Percentiles rank a stretch among this genome's conserved stretches.
These are phyloP conservation scores for Entomophthora muscae DNA, from an alignment of 371 early-diverging fungal species.

Conservation along the genomic window DNA sequence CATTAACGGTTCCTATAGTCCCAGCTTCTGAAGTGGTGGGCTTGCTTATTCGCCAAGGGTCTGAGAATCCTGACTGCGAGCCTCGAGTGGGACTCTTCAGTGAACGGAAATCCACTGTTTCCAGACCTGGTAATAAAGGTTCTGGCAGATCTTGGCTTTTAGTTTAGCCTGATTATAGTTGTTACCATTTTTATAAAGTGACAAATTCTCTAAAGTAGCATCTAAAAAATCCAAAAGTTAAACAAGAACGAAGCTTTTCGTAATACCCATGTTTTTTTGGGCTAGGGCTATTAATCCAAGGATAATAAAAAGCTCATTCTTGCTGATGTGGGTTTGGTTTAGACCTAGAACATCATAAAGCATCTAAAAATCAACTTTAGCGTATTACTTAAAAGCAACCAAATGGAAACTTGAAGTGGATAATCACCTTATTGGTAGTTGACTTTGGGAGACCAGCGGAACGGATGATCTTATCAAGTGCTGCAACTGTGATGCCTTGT, in stretches of 20 bases:
- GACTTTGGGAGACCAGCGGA: constrained; percentile 27
- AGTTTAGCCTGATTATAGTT: background rate
- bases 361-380: constrained; percentile 16
- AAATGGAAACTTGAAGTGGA: constrained; percentile 6
- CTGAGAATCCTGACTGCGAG: background rate
- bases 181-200: constrained; percentile 26
- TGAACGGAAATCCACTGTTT: constrained; percentile 10
- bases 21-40: background rate
- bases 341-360: constrained; percentile 19
- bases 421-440: constrained; percentile 29
- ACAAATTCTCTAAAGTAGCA: constrained; percentile 25
- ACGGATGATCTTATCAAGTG: constrained; percentile 27
- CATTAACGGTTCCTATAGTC: background rate
- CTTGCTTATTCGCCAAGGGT: background rate
- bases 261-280: constrained; percentile 50
- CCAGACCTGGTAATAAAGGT: constrained; percentile 11
- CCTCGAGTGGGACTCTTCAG: constrained; percentile 1
- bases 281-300: constrained; percentile 50
- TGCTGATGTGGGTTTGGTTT: constrained; percentile 20
- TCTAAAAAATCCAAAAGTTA: constrained; percentile 8
- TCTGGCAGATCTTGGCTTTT: constrained; percentile 12
- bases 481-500: constrained; percentile 26
- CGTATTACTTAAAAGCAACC: background rate
- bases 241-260: background rate
- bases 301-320: constrained; percentile 42